These are phyloP conservation scores for Nadsonia starkeyi-henricii DNA, from an alignment of 1,139 yeast species.

Conservation along the genomic window DNA sequence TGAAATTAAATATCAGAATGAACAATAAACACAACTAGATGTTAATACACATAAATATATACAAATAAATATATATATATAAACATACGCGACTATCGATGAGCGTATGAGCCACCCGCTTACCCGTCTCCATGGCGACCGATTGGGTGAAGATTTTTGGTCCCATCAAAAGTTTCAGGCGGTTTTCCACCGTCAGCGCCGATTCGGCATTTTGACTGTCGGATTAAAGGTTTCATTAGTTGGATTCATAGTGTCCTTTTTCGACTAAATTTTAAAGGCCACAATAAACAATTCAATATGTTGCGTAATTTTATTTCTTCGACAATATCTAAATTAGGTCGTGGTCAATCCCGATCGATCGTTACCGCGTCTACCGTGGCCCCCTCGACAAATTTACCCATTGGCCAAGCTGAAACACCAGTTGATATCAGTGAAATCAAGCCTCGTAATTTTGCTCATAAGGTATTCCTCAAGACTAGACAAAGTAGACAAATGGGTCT, in stretches of 20 bases:
- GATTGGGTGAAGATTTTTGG: not conserved
- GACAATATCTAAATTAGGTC: conserved; percentile 4
- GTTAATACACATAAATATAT: too few species aligned
- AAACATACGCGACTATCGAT: too few species aligned
- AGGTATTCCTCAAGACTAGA: conserved; percentile 27
- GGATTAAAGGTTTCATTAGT: too few species aligned
- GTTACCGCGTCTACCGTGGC: conserved; percentile 4
- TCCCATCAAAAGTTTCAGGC: not conserved
- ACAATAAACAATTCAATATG: not conserved
- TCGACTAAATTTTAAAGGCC: too few species aligned
- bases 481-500: conserved; percentile 47
- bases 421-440: not conserved
- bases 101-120: too few species aligned
- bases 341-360: conserved; percentile 3
- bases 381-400: conserved; percentile 4
- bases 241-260: too few species aligned
- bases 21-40: too few species aligned
- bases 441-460: not conserved
- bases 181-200: not conserved
- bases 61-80: too few species aligned
- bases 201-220: not conserved
- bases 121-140: not conserved
- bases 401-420: conserved; percentile 1
- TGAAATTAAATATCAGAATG: too few species aligned
- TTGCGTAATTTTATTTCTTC: not conserved